Conservation (phyloP, 352 stramenopile genomes). For the Pythium volutum region DNA sequence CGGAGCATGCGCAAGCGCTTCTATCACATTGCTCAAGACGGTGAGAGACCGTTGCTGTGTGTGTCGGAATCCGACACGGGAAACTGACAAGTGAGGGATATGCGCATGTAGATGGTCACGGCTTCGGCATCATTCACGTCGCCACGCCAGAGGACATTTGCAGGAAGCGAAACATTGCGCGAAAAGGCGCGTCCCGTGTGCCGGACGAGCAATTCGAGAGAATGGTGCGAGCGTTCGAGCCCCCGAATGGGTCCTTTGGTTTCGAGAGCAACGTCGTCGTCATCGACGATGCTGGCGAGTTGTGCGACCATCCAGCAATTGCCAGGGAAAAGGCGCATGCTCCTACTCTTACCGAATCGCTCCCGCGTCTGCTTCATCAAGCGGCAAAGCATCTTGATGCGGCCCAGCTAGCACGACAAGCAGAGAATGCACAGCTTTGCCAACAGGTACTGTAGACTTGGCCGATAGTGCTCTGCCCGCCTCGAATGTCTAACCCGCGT, state of each 20-base stretch:
- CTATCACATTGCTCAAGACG: conserved; percentile 43
- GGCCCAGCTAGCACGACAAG: not conserved
- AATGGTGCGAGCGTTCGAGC: conserved; percentile 52
- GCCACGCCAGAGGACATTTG: conserved; percentile 27
- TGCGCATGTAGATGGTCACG: not conserved
- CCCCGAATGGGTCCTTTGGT: conserved; percentile 5
- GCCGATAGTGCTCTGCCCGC: not conserved
- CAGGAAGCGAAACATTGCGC: conserved; percentile 37
- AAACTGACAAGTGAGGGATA: not conserved
- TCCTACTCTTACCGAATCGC: not conserved
- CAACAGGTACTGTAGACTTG: not conserved
- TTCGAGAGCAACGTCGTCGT: conserved; percentile 26
- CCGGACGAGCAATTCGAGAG: conserved; percentile 42
- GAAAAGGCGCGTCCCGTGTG: conserved; percentile 27
- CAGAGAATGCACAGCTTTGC: not conserved
- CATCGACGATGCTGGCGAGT: not conserved
- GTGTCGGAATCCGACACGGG: not conserved
- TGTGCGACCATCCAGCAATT: not conserved
- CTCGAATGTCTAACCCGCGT: not conserved
- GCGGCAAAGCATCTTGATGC: not conserved
- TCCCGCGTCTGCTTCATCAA: not conserved
- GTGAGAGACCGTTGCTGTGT: conserved; percentile 24
- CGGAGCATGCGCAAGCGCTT: conserved; percentile 70
- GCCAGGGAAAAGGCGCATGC: not conserved
- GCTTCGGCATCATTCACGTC: conserved; percentile 21